Base-by-base conservation (phyloP, 495 filamentous ascomycete genomes). In the Gamarada debralockiae region DNA sequence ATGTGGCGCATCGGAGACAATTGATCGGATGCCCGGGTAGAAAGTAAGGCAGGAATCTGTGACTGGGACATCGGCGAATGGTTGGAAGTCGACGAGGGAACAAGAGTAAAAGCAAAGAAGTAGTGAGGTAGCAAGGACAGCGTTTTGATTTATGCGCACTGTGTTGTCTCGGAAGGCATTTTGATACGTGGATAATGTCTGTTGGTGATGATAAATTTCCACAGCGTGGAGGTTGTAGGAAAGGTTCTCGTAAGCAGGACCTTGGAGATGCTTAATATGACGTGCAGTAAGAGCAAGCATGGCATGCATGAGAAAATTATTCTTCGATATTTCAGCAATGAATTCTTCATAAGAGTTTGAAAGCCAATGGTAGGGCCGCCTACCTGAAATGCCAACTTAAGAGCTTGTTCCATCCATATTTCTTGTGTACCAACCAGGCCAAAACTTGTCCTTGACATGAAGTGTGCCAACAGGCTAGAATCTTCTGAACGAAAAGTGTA, bases 231-330 rank as follows among this genome's bases (percentile, higher is more conserved):
- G 38, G 31, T 51, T 20, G 15, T 25, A 33, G 1, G 25, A 10
- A n/a, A 18, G 10, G 7, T 49, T 23, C 27, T 15, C 31, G 5
- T 3, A 22, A n/a, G 52, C 13, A 6, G 22, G 2, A 34, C 14
- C 36, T 24, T 33, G 10, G 15, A 31, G 22, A 17, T 9, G 40
- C 12, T 46, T 46, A 14, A 56, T 18, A 24, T 56, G 47, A 3
- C 53, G 47, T 27, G 53, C 53, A 0, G 53, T 20, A 5, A 51
- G 18, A 13, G 36, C 31, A 5, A 56, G 9, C 18, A 56, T 45
- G 3, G 53, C 53, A 24, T 56, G 53, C 29, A 56, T 39, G 18
- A 56, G 47, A 23, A 50, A 56, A 10, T 42, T 44, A 36, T 56
- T 25, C 53, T 56, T n/a, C 2, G 21, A 27, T 8, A n/a, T 46